phyloP scores from a whole-genome alignment of 1,284 basidiomycete species.

The Fomitopsis schrenkii region DNA sequence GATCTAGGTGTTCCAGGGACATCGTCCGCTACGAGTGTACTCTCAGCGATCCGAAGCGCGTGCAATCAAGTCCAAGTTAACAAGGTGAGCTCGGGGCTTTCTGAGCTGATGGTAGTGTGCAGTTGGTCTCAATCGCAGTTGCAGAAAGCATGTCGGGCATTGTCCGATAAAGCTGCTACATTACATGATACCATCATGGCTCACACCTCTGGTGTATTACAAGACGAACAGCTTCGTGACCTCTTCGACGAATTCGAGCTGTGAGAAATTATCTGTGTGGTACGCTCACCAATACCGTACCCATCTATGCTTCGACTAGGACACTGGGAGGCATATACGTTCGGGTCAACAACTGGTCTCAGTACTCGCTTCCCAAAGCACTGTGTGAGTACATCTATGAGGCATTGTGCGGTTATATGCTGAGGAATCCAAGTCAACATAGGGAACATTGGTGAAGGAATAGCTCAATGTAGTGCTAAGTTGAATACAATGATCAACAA shows the following conservation, averaged over 20 bases:
- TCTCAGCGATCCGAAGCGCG: background rate
- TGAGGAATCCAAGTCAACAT: conserved; percentile 35
- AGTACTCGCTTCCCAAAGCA: background rate
- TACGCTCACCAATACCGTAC: background rate
- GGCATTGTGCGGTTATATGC: background rate
- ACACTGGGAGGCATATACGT: conserved; percentile 26
- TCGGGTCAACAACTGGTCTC: background rate
- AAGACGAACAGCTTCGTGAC: conserved; percentile 35
- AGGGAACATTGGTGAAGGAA: conserved; percentile 38
- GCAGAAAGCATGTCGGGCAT: conserved; percentile 25
- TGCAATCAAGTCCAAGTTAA: background rate
- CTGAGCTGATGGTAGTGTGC: background rate
- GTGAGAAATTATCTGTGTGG: conserved; percentile 27
- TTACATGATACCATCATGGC: conserved; percentile 37
- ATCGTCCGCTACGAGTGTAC: background rate
- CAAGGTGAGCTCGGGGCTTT: background rate
- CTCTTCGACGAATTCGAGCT: conserved; percentile 39
- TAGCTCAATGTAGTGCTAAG: conserved; percentile 38
- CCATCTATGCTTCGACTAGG: conserved; percentile 22
- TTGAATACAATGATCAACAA: conserved; percentile 36
- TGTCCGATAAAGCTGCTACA: conserved; percentile 37
- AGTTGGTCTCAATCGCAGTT: background rate
- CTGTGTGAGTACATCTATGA: background rate
- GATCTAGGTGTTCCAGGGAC: background rate
- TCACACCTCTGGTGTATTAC: conserved; percentile 23